Evolutionary conservation across 2,329 filamentous ascomycete genomes (phyloP).

Genomic region (Thielaviopsis populi): DNA sequence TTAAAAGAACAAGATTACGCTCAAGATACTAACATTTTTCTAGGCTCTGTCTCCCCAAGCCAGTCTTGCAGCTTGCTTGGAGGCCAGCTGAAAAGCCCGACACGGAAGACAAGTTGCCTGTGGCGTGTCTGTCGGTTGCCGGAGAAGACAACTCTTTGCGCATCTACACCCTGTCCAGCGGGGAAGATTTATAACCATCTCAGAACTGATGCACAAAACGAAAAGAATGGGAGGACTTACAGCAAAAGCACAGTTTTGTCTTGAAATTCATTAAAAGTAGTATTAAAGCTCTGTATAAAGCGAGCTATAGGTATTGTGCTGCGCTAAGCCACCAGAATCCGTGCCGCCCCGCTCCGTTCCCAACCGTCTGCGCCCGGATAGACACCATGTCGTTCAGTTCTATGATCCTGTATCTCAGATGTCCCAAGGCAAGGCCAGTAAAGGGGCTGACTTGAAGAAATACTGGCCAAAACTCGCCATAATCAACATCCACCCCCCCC

Average conservation of each 20-base stretch:
- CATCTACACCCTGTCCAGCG: slow-evolving; percentile 34
- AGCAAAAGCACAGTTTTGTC: background rate
- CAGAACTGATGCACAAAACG: background rate
- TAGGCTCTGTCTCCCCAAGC: slow-evolving; percentile 44
- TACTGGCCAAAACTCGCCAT: background rate
- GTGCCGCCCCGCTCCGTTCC: background rate
- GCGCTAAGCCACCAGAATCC: background rate
- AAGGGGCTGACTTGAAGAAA: background rate
- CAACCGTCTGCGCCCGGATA: background rate
- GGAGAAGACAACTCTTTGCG: slow-evolving; percentile 48
- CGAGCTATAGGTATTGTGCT: background rate
- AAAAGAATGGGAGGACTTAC: background rate
- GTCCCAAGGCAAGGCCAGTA: background rate
- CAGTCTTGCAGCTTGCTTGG: slow-evolving; percentile 56
- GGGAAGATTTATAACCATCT: background rate
- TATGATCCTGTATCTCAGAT: background rate
- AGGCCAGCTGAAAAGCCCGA: slow-evolving; percentile 30
- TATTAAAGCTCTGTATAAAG: slow-evolving; percentile 7
- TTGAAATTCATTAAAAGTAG: slow-evolving; percentile 6
- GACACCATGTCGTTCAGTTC: background rate
- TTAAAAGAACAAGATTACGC: background rate
- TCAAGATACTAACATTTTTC: background rate
- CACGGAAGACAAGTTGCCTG: slow-evolving; percentile 20
- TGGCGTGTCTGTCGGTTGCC: slow-evolving; percentile 35
- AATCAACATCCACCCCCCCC: background rate